These are phyloP conservation scores for Ophiosphaerella narmari DNA, from an alignment of 2,329 filamentous ascomycete species.

Conservation along the genomic window DNA sequence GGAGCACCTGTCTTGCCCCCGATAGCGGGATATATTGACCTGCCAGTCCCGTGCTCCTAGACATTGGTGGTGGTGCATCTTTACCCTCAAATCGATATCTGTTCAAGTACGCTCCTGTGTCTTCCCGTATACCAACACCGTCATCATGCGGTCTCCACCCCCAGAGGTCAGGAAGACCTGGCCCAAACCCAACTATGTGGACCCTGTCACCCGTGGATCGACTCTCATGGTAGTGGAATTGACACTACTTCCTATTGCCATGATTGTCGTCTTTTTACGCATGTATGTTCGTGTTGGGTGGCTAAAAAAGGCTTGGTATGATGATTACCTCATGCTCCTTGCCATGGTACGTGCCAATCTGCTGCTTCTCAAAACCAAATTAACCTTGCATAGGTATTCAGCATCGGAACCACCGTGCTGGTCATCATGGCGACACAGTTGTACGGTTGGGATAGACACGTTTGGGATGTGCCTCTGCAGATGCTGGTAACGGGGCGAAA, in stretches of 20 bases:
- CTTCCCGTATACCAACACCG: constrained; percentile 15
- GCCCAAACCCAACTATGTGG: constrained; percentile 51
- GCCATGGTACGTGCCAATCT: constrained; percentile 36
- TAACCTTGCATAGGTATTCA: constrained; percentile 35
- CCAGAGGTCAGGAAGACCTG: constrained; percentile 44
- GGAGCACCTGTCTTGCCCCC: constrained; percentile 20
- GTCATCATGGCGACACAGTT: constrained; percentile 43
- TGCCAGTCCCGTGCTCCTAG: constrained; percentile 33
- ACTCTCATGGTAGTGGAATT: constrained; percentile 49
- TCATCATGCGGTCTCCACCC: constrained; percentile 41
- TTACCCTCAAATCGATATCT: constrained; percentile 21
- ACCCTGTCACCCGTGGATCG: constrained; percentile 50
- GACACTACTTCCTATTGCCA: constrained; percentile 43
- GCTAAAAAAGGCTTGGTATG: constrained; percentile 46
- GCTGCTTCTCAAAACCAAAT: constrained; percentile 9
- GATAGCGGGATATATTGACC: constrained; percentile 29
- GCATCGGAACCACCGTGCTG: constrained; percentile 36
- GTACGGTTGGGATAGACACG: constrained; percentile 47
- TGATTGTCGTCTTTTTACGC: constrained; percentile 41
- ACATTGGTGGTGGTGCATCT: constrained; percentile 32
- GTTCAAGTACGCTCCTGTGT: constrained; percentile 22
- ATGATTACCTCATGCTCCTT: constrained; percentile 46
- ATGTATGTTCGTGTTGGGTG: constrained; percentile 44
- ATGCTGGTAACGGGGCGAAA: constrained; percentile 42
- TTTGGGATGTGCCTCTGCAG: constrained; percentile 39